These are phyloP conservation scores for Hemileia vastatrix DNA, from an alignment of 1,284 basidiomycete species.

Conservation along the genomic window DNA sequence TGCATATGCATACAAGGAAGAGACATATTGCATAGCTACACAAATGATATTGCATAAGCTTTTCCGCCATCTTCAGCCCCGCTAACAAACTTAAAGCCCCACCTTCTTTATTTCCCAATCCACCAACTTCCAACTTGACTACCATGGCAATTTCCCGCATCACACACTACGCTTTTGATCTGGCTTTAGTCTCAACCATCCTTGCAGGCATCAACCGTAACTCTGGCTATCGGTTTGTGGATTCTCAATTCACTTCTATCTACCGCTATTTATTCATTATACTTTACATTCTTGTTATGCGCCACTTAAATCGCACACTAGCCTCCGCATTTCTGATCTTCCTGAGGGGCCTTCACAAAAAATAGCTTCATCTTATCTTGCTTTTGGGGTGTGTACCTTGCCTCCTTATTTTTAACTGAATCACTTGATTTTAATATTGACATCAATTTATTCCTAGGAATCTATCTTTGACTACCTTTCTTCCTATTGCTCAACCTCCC, in stretches of 20 bases:
- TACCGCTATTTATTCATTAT: not conserved
- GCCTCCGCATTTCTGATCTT: too few species aligned
- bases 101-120: not conserved
- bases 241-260: not conserved
- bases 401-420: not conserved
- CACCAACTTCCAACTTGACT: not conserved
- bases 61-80: not conserved
- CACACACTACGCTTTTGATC: slow-evolving; percentile 17
- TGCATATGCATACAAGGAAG: too few species aligned
- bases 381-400: slow-evolving; percentile 2
- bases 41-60: too few species aligned
- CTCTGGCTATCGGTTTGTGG: slow-evolving; percentile 10
- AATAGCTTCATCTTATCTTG: slow-evolving; percentile 11
- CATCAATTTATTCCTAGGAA: slow-evolving; percentile 2
- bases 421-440: not conserved
- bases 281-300: too few species aligned
- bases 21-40: too few species aligned
- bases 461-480: slow-evolving; percentile 18
- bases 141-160: slow-evolving; percentile 11
- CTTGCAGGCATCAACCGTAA: slow-evolving; percentile 14
- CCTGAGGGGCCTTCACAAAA: slow-evolving; percentile 13
- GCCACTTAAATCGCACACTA: too few species aligned
- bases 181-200: slow-evolving; percentile 10
- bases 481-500: slow-evolving; percentile 10
- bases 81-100: not conserved